Conservation (phyloP, 2,329 filamentous ascomycete genomes). For the Hymenoscyphus scutula region DNA sequence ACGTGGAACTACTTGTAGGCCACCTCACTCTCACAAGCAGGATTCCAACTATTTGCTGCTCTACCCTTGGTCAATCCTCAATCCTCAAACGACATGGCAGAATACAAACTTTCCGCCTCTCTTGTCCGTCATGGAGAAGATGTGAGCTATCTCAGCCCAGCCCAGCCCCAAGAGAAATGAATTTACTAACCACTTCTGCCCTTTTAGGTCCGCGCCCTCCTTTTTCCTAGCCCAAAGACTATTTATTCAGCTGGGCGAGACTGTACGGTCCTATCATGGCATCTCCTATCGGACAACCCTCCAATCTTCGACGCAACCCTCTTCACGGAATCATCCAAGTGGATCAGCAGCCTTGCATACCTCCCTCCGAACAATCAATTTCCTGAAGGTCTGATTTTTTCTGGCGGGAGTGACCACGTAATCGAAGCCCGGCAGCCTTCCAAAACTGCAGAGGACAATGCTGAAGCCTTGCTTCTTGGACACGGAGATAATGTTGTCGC, state of each 20-base stretch:
- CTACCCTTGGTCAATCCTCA: no score
- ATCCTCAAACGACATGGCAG: slow-evolving; percentile 54
- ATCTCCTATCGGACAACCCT: slow-evolving; percentile 61
- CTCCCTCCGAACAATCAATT: slow-evolving; percentile 63
- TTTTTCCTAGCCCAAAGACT: slow-evolving; percentile 69
- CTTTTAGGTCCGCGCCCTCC: slow-evolving; percentile 77
- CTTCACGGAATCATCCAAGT: slow-evolving; percentile 75
- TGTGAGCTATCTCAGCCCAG: slow-evolving; percentile 53
- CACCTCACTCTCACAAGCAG: no score
- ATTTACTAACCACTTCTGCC: not conserved
- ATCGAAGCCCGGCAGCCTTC: slow-evolving; percentile 82
- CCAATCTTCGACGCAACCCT: slow-evolving; percentile 76
- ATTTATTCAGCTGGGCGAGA: slow-evolving; percentile 89
- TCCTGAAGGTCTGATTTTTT: slow-evolving; percentile 78
- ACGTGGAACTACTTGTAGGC: slow-evolving; percentile 21
- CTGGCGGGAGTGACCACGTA: slow-evolving; percentile 86
- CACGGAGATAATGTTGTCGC: slow-evolving; percentile 87
- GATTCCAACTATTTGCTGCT: not conserved
- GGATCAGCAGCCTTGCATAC: slow-evolving; percentile 82
- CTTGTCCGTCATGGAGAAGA: slow-evolving; percentile 89
- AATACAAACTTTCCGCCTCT: slow-evolving; percentile 91
- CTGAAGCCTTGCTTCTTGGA: slow-evolving; percentile 81
- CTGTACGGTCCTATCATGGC: slow-evolving; percentile 86
- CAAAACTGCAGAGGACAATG: slow-evolving; percentile 67
- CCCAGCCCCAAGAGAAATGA: slow-evolving; percentile 2